Base-by-base conservation (phyloP, 176 grass and related monocot species). In the Areca catechu region DNA sequence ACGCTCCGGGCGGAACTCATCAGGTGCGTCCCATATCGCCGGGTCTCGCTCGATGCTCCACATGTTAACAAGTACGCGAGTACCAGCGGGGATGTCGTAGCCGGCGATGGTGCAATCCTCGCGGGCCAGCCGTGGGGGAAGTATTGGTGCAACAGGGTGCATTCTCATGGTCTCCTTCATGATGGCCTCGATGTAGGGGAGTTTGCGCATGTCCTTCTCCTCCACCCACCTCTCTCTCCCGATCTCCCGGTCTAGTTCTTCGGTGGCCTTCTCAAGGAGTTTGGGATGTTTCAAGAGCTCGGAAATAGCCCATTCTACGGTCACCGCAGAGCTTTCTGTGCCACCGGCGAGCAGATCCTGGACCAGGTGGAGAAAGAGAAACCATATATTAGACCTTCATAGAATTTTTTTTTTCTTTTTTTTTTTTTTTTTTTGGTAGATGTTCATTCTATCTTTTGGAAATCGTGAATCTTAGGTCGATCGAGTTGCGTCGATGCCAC, bases 101-200 rank as follows among this genome's bases (percentile, higher is more conserved):
- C 73, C 81, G 9, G 50, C 59, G 15, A 74, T 25, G 43, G 59
- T 68, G 4, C 59, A n/a, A 57, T 79, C 61, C 75, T 91, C 63
- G 20, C 75, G 37, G n/a, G 71, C 24, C 4, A 80, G 23, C 14
- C 73, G 78, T 0, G 87, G 87, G 4, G 55, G 48, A 17, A 86
- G 75, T 58, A 91, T 22, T 12, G 82, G 79, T n/a, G 21, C 82
- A 0, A 67, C 60, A 1, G 72, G 78, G 79, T 91, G 82, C 75
- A 80, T 6, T 22, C 79, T 58, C 87, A 91, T 80, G n/a, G 79
- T 83, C 27, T 91, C 75, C 68, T 86, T 91, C 7, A 86, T 15
- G 56, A 86, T 52, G 21, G 76, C 76, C 23, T 86, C 76, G 0
- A 91, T 4, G 54, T 83, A 86, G n/a, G 79, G 78, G 7, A 90